Conservation (phyloP, 116 monocot species). For the Phalaenopsis hybrid region DNA sequence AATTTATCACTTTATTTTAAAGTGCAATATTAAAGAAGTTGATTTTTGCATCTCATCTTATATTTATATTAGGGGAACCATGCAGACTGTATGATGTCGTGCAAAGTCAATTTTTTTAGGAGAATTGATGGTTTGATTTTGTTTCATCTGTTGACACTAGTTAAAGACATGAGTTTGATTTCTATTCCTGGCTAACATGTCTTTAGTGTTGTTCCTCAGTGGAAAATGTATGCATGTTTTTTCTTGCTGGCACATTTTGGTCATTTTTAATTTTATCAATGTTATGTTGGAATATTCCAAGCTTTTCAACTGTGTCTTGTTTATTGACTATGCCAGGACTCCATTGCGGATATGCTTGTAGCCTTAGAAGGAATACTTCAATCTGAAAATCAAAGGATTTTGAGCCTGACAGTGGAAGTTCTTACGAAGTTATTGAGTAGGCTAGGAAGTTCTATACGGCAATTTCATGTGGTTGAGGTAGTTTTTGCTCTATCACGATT, state of each 20-base stretch:
- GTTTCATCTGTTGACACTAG: too few species aligned
- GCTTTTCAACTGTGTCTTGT: background rate
- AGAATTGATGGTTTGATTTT: too few species aligned
- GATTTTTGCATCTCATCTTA: too few species aligned
- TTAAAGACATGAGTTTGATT: too few species aligned
- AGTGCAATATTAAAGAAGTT: too few species aligned
- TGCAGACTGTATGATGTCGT: too few species aligned
- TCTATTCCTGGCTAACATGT: too few species aligned
- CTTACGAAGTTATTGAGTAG: slow-evolving; percentile 27
- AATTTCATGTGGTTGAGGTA: slow-evolving; percentile 34
- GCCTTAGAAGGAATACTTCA: slow-evolving; percentile 49
- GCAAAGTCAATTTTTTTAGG: too few species aligned
- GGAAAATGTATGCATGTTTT: background rate
- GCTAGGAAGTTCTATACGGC: slow-evolving; percentile 29
- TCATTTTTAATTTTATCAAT: background rate
- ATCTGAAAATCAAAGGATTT: slow-evolving; percentile 38
- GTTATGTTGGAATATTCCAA: background rate
- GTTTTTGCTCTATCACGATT: slow-evolving; percentile 34
- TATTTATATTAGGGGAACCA: too few species aligned
- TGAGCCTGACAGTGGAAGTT: slow-evolving; percentile 25
- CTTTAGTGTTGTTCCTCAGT: too few species aligned
- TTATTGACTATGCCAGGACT: slow-evolving; percentile 25
- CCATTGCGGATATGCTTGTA: slow-evolving; percentile 44
- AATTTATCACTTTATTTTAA: too few species aligned
- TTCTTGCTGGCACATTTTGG: background rate